Conservation (phyloP, 441 rosid genomes). For the Aleurites moluccanus region DNA sequence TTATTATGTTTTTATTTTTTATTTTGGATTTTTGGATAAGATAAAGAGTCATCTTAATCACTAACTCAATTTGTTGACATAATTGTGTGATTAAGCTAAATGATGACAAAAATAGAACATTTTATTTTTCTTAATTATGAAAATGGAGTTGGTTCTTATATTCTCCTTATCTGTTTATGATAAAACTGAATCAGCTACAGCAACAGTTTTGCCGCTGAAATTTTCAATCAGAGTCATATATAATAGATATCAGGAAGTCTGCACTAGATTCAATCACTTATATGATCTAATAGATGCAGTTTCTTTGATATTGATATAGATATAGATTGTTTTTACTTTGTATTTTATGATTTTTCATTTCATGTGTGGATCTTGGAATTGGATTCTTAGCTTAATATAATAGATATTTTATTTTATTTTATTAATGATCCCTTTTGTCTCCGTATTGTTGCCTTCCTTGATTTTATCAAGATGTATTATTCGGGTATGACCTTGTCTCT, state of each 20-base stretch:
- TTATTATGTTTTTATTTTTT: neutral
- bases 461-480: slow-evolving; percentile 12
- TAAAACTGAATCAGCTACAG: slow-evolving; percentile 7
- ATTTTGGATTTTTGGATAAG: neutral
- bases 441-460: slow-evolving; percentile 10
- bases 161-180: neutral
- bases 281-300: neutral
- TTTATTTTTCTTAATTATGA: slow-evolving; percentile 2
- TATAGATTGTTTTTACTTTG: neutral
- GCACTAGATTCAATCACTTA: neutral
- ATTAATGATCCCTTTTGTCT: slow-evolving; percentile 19
- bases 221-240: neutral
- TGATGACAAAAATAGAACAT: neutral
- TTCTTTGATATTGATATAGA: neutral
- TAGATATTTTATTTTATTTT: no score
- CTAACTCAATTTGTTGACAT: neutral
- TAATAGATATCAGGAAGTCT: neutral
- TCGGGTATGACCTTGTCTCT: slow-evolving; percentile 20
- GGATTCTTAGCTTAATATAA: slow-evolving; percentile 10
- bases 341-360: slow-evolving; percentile 26
- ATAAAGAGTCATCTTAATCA: neutral
- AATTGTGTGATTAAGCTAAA: slow-evolving; percentile 2
- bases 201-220: neutral
- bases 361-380: slow-evolving; percentile 27
- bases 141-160: neutral